Evolutionary conservation across 805 yeast genomes (phyloP).

Genomic region (Saturnispora diversa): DNA sequence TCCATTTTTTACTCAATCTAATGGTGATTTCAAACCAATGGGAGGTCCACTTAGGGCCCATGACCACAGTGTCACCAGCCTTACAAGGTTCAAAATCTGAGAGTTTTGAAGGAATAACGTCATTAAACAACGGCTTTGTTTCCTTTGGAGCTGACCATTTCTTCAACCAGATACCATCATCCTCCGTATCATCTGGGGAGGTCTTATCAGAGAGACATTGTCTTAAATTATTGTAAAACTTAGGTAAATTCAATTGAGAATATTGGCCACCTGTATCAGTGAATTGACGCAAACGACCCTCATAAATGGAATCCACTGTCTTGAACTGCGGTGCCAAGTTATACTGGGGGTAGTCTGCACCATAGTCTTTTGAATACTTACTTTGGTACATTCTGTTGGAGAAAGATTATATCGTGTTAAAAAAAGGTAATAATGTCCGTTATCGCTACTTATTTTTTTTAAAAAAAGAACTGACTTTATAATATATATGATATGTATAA

Average conservation of each 20-base stretch:
- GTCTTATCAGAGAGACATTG: conserved; percentile 17
- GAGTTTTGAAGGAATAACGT: conserved; percentile 43
- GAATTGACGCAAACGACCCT: conserved; percentile 68
- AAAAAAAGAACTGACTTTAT: not conserved
- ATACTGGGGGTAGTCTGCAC: conserved; percentile 29
- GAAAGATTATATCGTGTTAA: not conserved
- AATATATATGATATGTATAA: not conserved
- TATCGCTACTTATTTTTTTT: not conserved
- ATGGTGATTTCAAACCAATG: conserved; percentile 80
- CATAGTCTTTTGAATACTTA: not conserved
- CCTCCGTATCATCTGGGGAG: conserved; percentile 29
- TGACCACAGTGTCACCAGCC: conserved; percentile 55
- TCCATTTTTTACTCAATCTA: conserved; percentile 57
- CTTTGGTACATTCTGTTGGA: conserved; percentile 7
- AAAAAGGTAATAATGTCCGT: too few species aligned
- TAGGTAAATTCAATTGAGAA: conserved; percentile 63
- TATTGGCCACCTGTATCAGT: conserved; percentile 69
- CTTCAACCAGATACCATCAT: conserved; percentile 43
- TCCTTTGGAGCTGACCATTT: conserved; percentile 71
- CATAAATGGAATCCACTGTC: conserved; percentile 68
- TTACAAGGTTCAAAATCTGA: conserved; percentile 46
- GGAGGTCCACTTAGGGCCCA: conserved; percentile 94
- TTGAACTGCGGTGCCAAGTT: conserved; percentile 58
- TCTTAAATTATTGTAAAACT: conserved; percentile 61
- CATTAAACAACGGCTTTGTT: conserved; percentile 54